These are phyloP conservation scores for Podaxis sp. DNA, from an alignment of 768 basidiomycete species.

Conservation along the genomic window DNA sequence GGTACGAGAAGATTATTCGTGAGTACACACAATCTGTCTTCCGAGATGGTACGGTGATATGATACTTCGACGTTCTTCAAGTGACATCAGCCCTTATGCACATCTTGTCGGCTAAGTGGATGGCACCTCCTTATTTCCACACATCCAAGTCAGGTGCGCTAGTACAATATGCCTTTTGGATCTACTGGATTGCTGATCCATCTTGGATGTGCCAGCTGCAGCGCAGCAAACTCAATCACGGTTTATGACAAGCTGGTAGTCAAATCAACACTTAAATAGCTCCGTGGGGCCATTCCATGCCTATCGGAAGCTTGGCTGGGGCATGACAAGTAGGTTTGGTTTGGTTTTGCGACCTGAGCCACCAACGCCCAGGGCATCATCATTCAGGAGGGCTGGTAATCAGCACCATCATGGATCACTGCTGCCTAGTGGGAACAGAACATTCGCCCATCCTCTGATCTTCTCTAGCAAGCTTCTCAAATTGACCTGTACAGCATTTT, in stretches of 20 bases:
- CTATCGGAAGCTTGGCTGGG: not conserved
- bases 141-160: not conserved
- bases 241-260: not conserved
- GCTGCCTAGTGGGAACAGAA: constrained; percentile 5
- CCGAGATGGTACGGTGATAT: not conserved
- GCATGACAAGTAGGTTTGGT: not conserved
- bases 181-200: not conserved
- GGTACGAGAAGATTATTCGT: not conserved
- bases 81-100: not conserved
- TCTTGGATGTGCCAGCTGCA: not conserved
- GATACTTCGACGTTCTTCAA: not conserved
- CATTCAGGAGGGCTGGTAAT: not conserved
- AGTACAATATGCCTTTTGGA: not conserved
- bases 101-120: too few species aligned
- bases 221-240: constrained; percentile 10
- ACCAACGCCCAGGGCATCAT: constrained; percentile 3
- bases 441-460: constrained; percentile 6
- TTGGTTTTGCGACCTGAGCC: not conserved
- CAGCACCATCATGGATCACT: not conserved
- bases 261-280: not conserved
- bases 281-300: not conserved
- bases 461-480: not conserved
- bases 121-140: not conserved
- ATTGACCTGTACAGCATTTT: not conserved
- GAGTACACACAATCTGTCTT: not conserved